Percentiles rank a stretch among this genome's conserved stretches.
Evolutionary conservation across 2,329 filamentous ascomycete species (phyloP).

Genomic region (Colletotrichum godetiae): DNA sequence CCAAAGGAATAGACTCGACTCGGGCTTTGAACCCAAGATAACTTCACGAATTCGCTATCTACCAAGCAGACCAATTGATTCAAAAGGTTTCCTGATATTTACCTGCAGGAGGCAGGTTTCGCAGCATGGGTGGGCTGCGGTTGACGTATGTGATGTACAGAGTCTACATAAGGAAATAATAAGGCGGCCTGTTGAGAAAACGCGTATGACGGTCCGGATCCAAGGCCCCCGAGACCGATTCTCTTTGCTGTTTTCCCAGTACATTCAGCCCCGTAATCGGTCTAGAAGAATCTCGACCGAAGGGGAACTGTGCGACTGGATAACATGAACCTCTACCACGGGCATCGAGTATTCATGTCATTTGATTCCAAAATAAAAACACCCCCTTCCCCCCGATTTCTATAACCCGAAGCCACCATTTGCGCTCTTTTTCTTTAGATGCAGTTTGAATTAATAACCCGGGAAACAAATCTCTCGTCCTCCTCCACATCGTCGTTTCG

Average conservation of each 20-base stretch:
- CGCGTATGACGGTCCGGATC: constrained; percentile 8
- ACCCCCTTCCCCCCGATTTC: constrained; percentile 19
- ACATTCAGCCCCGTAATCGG: not conserved
- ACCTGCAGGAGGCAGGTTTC: constrained; percentile 32
- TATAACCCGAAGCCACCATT: constrained; percentile 28
- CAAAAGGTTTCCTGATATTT: constrained; percentile 30
- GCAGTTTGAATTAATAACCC: constrained; percentile 31
- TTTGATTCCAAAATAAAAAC: constrained; percentile 20
- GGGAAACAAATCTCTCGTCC: not conserved
- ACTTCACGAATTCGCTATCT: not conserved
- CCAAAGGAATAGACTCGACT: not conserved
- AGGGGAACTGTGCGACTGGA: constrained; percentile 2
- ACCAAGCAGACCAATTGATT: not conserved
- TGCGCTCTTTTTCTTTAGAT: constrained; percentile 32
- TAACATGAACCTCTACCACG: constrained; percentile 30
- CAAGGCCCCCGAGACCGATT: constrained; percentile 5
- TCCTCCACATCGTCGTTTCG: not conserved
- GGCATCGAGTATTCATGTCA: constrained; percentile 31
- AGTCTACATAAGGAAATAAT: constrained; percentile 38
- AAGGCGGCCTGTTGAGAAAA: constrained; percentile 28
- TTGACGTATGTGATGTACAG: constrained; percentile 37
- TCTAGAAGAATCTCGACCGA: not conserved
- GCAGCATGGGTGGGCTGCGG: constrained; percentile 28
- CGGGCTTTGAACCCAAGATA: not conserved
- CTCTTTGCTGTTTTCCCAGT: constrained; percentile 15